Evolutionary conservation across 2,329 filamentous ascomycete genomes (phyloP), one percentile per base, ranked within the genome.

Genomic region (Plectosphaerella plurivora): DNA sequence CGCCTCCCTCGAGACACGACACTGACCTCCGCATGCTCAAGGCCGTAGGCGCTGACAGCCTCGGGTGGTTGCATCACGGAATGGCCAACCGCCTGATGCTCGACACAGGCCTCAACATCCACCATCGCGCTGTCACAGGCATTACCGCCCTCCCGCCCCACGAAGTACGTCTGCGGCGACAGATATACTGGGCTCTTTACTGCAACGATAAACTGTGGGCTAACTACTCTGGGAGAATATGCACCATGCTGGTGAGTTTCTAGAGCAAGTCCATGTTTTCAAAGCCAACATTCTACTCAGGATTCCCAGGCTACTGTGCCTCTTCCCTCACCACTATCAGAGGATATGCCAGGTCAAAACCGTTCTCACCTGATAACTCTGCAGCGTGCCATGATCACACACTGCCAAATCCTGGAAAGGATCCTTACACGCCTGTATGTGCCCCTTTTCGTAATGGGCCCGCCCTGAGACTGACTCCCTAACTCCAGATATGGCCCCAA

Each of bases 101-200:
- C 0, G 69, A 72, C 28, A 68, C 71, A 67, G 69, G 69, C 1
- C 54, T 71, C 0, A 70, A 72, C 28, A 55, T 70, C 11, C 67
- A 71, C 28, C 57, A 62, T 2, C 56, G 59, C 1, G 59, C 60
- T 14, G 52, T 68, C 9, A 56, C 57, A 7, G 61, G 60, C n/a
- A 58, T 63, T 7, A 50, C 39, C 35, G 25, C 47, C 15, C 57
- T 69, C 20, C 50, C 62, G 0, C 24, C 37, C 0, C 57, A 63
- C 15, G 68, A 70, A 47, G 59, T 63, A n/a, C 62, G 68, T 16
- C 50, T 70, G 3, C 52, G 68, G 5, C 59, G 65, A 16, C 67
- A 68, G 49, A 67, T 70, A 2, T 70, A 70, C 45, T 70, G 67
- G 68, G 55, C 66, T 1, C 51, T 68, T 4, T 70, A 70, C 39